Percentiles rank a stretch among this genome's conserved stretches.
phyloP scores from a whole-genome alignment of 2,329 filamentous ascomycete species.

The Tolypocladium tundrense region DNA sequence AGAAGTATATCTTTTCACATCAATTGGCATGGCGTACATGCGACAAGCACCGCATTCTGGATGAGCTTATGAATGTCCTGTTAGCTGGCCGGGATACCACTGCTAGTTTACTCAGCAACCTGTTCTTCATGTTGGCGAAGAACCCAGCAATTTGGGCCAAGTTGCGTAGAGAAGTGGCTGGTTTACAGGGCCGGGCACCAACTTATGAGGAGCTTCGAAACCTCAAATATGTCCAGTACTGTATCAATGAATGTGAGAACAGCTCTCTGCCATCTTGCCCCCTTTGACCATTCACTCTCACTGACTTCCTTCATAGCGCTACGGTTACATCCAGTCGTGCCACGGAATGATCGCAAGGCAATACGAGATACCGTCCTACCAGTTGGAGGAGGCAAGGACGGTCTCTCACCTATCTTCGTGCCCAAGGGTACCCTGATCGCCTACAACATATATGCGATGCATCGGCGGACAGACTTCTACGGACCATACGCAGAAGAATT shows the following conservation, averaged over 20 bases:
- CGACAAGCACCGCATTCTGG: conserved; percentile 6
- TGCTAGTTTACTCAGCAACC: conserved; percentile 19
- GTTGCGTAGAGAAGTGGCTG: conserved; percentile 25
- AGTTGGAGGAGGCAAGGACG: conserved; percentile 36
- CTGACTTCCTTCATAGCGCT: conserved; percentile 18
- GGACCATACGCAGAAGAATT: conserved; percentile 28
- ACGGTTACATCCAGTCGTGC: conserved; percentile 36
- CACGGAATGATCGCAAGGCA: conserved; percentile 35
- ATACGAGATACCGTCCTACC: conserved; percentile 37
- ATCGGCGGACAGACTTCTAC: conserved; percentile 25
- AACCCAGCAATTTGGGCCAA: conserved; percentile 26
- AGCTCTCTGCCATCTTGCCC: neutral
- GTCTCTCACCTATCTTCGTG: conserved; percentile 34
- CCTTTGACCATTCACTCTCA: neutral
- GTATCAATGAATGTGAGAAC: conserved; percentile 12
- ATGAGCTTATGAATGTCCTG: conserved; percentile 20
- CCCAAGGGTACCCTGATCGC: conserved; percentile 30
- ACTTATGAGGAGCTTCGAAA: conserved; percentile 10
- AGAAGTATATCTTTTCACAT: conserved; percentile 14
- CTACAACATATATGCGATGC: conserved; percentile 31
- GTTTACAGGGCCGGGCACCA: conserved; percentile 8
- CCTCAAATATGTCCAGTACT: conserved; percentile 10
- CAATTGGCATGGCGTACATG: conserved; percentile 7
- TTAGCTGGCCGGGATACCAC: conserved; percentile 29
- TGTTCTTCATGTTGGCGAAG: conserved; percentile 23